A percentile compares a stretch with the other conserved stretches of the same genome.
phyloP scores from a whole-genome alignment of 441 rosid genomes.

The Aleurites moluccanus region DNA sequence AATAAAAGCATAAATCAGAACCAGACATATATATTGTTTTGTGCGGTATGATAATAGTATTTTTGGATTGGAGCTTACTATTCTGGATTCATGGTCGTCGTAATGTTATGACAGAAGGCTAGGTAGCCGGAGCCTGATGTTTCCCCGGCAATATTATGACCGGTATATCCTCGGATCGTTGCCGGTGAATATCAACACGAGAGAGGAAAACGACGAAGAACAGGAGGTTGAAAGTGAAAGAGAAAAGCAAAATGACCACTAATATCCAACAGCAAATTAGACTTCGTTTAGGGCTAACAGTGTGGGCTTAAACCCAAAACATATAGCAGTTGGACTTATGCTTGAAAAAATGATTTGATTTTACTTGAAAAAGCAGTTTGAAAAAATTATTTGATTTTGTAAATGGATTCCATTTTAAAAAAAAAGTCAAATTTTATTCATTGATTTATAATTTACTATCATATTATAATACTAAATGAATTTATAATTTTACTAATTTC shows the following conservation, averaged over 20 bases:
- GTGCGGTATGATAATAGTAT: background rate
- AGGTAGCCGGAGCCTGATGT: slow-evolving; percentile 1
- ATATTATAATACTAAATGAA: no score
- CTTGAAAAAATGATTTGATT: no score
- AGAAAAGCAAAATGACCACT: background rate
- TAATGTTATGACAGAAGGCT: background rate
- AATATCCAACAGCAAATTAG: background rate
- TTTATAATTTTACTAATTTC: no score
- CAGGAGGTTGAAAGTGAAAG: background rate
- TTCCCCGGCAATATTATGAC: slow-evolving; percentile 4
- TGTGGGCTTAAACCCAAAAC: background rate
- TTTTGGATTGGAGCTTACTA: slow-evolving; percentile 5
- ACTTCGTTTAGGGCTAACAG: background rate
- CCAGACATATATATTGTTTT: background rate
- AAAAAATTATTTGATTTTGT: no score
- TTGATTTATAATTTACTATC: no score
- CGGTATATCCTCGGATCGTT: background rate
- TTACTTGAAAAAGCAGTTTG: no score
- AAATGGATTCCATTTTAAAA: no score
- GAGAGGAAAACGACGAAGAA: slow-evolving; percentile 5
- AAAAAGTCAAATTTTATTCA: no score
- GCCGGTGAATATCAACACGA: background rate
- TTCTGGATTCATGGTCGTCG: slow-evolving; percentile 18
- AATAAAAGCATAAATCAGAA: background rate
- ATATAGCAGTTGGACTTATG: no score